phyloP scores from a whole-genome alignment of 805 yeast species.

The Myxozyma lipomycoides region DNA sequence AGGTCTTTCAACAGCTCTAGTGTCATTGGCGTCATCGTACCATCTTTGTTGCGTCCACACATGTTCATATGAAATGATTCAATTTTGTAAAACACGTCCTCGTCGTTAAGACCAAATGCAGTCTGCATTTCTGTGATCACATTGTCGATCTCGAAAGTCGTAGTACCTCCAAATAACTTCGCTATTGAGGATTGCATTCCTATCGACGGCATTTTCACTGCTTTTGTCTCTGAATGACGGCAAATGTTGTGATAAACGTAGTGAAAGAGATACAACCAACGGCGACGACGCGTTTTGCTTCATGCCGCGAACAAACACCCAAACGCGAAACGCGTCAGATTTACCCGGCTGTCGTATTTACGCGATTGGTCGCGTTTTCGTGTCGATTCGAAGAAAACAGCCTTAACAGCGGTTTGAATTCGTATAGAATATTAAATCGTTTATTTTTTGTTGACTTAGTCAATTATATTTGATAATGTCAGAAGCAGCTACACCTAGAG shows the following conservation, averaged over 20 bases:
- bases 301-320: neutral
- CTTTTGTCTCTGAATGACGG: neutral
- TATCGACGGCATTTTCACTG: constrained; percentile 5
- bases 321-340: neutral
- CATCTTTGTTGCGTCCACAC: constrained; percentile 1
- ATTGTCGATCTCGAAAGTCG: constrained; percentile 3
- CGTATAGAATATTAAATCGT: too few species aligned
- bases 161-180: neutral
- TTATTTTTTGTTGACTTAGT: too few species aligned
- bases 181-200: constrained; percentile 1
- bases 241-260: neutral
- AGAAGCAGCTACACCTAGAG: constrained; percentile 32
- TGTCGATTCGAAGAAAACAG: too few species aligned
- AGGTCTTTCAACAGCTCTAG: constrained; percentile 16
- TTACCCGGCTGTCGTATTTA: neutral
- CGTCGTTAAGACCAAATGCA: constrained; percentile 11
- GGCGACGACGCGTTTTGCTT: neutral
- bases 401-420: too few species aligned
- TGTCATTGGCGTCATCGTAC: constrained; percentile 1
- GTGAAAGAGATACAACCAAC: neutral
- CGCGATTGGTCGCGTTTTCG: too few species aligned
- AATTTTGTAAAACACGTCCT: constrained; percentile 20
- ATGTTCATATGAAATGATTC: constrained; percentile 11
- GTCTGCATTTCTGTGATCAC: constrained; percentile 7
- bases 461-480: too few species aligned